A percentile compares a stretch with the other conserved stretches of the same genome.
These are phyloP conservation scores for Austroboletus eburneus DNA, from an alignment of 768 basidiomycete species.

Conservation along the genomic window DNA sequence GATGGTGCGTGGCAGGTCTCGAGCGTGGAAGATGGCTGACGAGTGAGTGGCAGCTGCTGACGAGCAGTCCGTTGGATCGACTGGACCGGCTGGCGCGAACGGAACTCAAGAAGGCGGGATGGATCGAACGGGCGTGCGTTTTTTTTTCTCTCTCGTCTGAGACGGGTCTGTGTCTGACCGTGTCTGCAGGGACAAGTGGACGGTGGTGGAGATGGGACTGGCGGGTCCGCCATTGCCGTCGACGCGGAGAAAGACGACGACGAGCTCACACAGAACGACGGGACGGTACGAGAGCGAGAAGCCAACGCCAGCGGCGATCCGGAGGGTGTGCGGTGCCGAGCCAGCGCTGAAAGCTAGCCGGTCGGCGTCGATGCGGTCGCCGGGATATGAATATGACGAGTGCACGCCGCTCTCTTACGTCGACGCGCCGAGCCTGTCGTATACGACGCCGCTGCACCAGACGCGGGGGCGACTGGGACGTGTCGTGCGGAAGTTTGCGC, in stretches of 20 bases:
- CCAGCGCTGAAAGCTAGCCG: neutral
- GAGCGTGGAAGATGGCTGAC: conserved; percentile 6
- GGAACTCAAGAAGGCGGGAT: conserved; percentile 29
- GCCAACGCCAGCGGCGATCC: neutral
- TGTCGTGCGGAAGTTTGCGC: conserved; percentile 22
- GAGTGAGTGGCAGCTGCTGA: conserved; percentile 13
- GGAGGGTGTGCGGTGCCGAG: neutral
- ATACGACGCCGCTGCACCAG: neutral
- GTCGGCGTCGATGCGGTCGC: conserved; percentile 1
- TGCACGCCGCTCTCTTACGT: conserved; percentile 6
- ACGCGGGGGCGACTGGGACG: conserved; percentile 17
- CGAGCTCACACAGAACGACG: too few species aligned
- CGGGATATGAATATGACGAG: too few species aligned
- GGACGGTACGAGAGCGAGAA: too few species aligned
- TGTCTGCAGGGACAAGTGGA: conserved; percentile 28
- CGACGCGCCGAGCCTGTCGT: neutral
- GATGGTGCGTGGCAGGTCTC: conserved; percentile 20
- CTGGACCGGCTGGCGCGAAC: conserved; percentile 26
- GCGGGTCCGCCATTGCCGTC: conserved; percentile 1
- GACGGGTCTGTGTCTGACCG: too few species aligned
- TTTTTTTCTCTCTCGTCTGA: too few species aligned
- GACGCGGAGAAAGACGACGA: too few species aligned
- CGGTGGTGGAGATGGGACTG: conserved; percentile 24
- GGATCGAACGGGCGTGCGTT: conserved; percentile 28
- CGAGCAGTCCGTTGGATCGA: conserved; percentile 26